These are phyloP conservation scores for Amanita subjunquillea DNA, from an alignment of 768 basidiomycete genomes.

Conservation along the genomic window DNA sequence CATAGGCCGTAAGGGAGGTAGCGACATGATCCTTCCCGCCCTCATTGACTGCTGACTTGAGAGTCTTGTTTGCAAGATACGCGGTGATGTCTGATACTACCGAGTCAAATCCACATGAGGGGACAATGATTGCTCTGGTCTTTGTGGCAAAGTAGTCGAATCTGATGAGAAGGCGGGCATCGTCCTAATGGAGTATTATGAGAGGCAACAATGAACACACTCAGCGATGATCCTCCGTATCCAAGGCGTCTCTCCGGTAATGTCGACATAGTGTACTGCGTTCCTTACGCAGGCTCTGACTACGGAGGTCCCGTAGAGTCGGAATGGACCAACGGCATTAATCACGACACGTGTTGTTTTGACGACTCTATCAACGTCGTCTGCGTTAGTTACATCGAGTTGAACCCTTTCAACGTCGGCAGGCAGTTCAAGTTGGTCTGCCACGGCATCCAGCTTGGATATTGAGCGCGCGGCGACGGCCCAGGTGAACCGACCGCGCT, in stretches of 20 bases:
- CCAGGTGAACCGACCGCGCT: constrained; percentile 50
- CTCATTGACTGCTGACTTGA: constrained; percentile 31
- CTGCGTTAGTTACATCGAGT: constrained; percentile 48
- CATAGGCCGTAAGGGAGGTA: constrained; percentile 45
- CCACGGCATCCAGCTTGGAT: constrained; percentile 45
- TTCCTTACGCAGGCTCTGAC: constrained; percentile 65
- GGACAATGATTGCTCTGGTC: constrained; percentile 67
- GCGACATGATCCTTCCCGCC: constrained; percentile 20
- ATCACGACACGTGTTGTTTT: constrained; percentile 56
- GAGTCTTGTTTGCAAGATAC: constrained; percentile 58
- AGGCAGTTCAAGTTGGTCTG: constrained; percentile 34
- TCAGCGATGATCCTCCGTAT: constrained; percentile 47
- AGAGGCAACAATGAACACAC: constrained; percentile 24
- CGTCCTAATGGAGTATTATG: constrained; percentile 1
- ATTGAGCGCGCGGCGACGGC: constrained; percentile 62
- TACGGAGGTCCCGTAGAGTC: constrained; percentile 61
- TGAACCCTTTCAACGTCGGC: constrained; percentile 34
- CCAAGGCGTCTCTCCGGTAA: constrained; percentile 68
- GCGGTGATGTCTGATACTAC: constrained; percentile 64
- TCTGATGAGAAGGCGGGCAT: constrained; percentile 24
- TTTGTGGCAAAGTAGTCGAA: constrained; percentile 65
- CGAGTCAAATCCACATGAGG: constrained; percentile 71
- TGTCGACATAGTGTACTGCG: constrained; percentile 79
- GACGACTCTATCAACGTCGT: constrained; percentile 48
- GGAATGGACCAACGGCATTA: constrained; percentile 70